phyloP scores from a whole-genome alignment of 306 rosid species.

The Vigna angularis region DNA sequence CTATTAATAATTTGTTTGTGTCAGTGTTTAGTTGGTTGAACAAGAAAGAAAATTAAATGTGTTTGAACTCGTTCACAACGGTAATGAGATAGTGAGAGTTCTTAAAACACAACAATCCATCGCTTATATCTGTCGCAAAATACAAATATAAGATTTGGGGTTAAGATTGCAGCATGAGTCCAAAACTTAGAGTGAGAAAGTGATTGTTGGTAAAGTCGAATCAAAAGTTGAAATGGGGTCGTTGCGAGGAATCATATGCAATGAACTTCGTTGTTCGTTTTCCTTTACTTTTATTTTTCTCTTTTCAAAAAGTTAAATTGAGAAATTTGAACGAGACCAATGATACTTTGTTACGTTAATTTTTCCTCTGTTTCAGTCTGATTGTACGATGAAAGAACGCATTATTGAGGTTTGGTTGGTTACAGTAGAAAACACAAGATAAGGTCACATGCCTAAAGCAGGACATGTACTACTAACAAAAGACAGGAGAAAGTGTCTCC shows the following conservation, averaged over 20 bases:
- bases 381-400: not conserved
- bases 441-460: conserved; percentile 33
- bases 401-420: conserved; percentile 30
- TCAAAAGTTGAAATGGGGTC: not conserved
- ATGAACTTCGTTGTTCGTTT: not conserved
- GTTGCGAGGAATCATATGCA: conserved; percentile 19
- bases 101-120: too few species aligned
- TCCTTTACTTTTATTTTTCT: not conserved
- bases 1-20: not conserved
- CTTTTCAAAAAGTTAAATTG: not conserved
- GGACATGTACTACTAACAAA: not conserved
- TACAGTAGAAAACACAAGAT: not conserved
- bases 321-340: not conserved
- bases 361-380: not conserved
- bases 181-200: not conserved
- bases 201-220: conserved; percentile 2
- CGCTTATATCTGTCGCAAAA: too few species aligned
- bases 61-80: too few species aligned
- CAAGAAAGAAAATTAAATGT: too few species aligned
- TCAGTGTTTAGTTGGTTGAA: too few species aligned
- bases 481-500: not conserved
- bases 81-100: too few species aligned
- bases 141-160: not conserved
- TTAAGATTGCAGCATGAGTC: not conserved
- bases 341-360: not conserved